phyloP scores from a whole-genome alignment of 2,329 filamentous ascomycete genomes.

The Trichophyton equinum region DNA sequence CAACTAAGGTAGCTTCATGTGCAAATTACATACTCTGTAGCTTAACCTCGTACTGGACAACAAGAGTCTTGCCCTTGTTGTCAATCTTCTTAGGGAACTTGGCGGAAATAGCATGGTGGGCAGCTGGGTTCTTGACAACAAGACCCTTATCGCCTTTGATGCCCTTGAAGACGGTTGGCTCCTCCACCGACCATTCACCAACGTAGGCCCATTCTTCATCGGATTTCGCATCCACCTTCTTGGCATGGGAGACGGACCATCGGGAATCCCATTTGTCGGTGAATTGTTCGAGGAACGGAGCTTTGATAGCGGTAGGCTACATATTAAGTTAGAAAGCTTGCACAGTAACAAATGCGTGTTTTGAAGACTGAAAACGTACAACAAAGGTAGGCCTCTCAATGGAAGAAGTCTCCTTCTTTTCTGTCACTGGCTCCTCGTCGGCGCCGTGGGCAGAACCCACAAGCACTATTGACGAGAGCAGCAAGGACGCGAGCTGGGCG shows the following conservation, averaged over 20 bases:
- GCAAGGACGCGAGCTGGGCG: constrained; percentile 57
- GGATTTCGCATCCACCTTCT: constrained; percentile 77
- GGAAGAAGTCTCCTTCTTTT: constrained; percentile 41
- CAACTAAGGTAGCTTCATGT: neutral
- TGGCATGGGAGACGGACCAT: constrained; percentile 92
- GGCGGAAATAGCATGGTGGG: constrained; percentile 97
- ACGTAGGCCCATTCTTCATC: constrained; percentile 94
- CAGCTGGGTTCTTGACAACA: constrained; percentile 93
- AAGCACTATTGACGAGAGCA: constrained; percentile 59
- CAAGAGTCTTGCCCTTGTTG: constrained; percentile 92
- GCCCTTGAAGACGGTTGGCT: constrained; percentile 79
- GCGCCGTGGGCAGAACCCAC: constrained; percentile 54
- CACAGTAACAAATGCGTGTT: neutral
- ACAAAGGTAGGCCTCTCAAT: constrained; percentile 72
- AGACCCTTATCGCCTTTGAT: constrained; percentile 93
- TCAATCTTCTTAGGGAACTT: constrained; percentile 96
- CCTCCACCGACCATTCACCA: constrained; percentile 92
- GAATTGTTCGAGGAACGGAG: constrained; percentile 96
- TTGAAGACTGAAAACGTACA: constrained; percentile 45
- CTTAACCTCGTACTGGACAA: constrained; percentile 99
- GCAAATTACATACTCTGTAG: constrained; percentile 66
- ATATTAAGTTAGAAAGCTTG: neutral
- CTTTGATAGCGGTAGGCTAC: constrained; percentile 78
- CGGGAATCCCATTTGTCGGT: constrained; percentile 86
- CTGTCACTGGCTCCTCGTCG: constrained; percentile 47